Percentiles rank a stretch among this genome's conserved stretches.
Evolutionary conservation across 2,329 filamentous ascomycete species (phyloP).

Genomic region (Pseudocercospora pini-densiflorae): DNA sequence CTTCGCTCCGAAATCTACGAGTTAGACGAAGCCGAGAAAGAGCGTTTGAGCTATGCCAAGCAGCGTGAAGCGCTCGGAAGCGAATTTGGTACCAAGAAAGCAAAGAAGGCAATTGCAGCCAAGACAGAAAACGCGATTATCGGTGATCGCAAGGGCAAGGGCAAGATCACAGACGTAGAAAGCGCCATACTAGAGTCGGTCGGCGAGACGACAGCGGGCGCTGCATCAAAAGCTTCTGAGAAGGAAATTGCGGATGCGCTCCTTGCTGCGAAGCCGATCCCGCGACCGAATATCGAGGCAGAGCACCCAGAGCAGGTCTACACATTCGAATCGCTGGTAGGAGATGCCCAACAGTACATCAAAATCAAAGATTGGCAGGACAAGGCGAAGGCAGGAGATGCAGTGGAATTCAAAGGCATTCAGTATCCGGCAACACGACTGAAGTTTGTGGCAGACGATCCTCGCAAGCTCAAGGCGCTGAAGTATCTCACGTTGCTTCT

Average conservation of each 20-base stretch:
- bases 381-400: constrained; percentile 61
- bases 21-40: constrained; percentile 44
- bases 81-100: constrained; percentile 84
- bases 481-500: constrained; percentile 55
- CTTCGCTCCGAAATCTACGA: constrained; percentile 51
- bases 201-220: constrained; percentile 60
- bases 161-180: constrained; percentile 60
- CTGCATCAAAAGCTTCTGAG: constrained; percentile 67
- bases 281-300: constrained; percentile 69
- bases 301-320: constrained; percentile 75
- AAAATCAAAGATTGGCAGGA: constrained; percentile 77
- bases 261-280: constrained; percentile 73
- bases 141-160: constrained; percentile 51
- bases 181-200: constrained; percentile 58
- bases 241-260: constrained; percentile 65
- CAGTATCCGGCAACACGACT: constrained; percentile 70
- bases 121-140: constrained; percentile 73
- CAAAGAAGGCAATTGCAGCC: constrained; percentile 74
- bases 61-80: constrained; percentile 72
- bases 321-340: constrained; percentile 67
- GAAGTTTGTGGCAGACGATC: constrained; percentile 56
- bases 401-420: constrained; percentile 52
- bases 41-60: constrained; percentile 54
- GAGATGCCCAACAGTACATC: constrained; percentile 66
- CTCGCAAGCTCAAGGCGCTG: constrained; percentile 52